Conservation (phyloP, 169 alveolate species). For the Nephromyces sp. region DNA sequence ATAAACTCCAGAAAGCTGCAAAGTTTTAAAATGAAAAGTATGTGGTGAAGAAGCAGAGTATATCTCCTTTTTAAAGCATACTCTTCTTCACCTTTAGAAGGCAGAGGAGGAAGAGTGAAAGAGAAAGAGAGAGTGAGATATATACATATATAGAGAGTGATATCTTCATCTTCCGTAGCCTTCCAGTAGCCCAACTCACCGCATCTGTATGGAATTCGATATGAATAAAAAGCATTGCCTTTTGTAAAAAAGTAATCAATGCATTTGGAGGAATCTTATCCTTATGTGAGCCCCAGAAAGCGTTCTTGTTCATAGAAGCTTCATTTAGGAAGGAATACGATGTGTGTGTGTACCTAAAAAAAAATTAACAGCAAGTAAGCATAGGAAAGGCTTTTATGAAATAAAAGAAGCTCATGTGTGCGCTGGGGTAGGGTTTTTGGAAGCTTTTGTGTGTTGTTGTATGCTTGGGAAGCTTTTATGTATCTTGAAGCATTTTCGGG, state of each 20-base stretch:
- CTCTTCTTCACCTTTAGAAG: no score
- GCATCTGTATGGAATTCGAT: slow-evolving; percentile 74
- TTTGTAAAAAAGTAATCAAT: slow-evolving; percentile 67
- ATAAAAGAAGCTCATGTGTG: neutral
- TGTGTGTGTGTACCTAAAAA: slow-evolving; percentile 51
- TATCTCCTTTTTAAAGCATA: no score
- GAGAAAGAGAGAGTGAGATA: no score
- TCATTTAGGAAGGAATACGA: slow-evolving; percentile 69
- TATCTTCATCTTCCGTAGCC: no score
- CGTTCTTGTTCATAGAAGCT: slow-evolving; percentile 59
- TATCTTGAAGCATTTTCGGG: neutral
- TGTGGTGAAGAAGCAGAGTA: no score
- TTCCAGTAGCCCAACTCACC: slow-evolving; percentile 37
- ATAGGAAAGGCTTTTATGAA: no score
- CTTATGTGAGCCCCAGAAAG: slow-evolving; percentile 63
- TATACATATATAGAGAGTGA: no score
- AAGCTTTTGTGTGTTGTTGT: neutral
- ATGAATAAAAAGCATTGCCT: slow-evolving; percentile 70
- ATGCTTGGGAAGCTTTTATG: neutral
- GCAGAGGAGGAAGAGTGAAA: no score
- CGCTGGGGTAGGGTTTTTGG: no score
- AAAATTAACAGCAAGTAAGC: neutral
- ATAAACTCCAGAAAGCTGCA: no score
- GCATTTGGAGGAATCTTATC: slow-evolving; percentile 75
- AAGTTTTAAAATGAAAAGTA: no score